Base-by-base conservation (phyloP, 2,329 filamentous ascomycete species). In the Alternaria metachromatica region DNA sequence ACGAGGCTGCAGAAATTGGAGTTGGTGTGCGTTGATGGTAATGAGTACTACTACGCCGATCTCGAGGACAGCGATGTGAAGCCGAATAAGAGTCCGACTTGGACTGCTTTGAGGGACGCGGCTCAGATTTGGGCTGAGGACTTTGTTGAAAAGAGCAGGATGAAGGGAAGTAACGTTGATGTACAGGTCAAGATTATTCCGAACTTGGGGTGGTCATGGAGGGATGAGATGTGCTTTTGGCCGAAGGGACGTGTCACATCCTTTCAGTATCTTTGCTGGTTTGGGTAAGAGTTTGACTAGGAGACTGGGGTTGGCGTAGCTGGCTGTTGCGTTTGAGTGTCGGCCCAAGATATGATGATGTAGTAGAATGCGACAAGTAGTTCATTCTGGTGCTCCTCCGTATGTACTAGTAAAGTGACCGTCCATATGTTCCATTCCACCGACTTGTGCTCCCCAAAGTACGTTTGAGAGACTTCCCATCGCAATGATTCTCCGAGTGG, bases 401-500 rank as follows among this genome's bases (percentile, higher is more conserved):
- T 41, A 41, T 41, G 10, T 11, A 41, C 37, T 18, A 41, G 37
- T 41, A 41, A 18, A 41, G 18, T 41, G 15, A 18, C 15, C 37
- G 37, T 41, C 37, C 37, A 2, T 18, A 11, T 18, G 5, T 11
- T 18, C 37, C 37, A 9, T 41, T 11, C 37, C 37, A 41, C 0
- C n/a, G 2, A 26, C 13, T n/a, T 26, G 13, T 26, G n/a, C 21
- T 48, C 23, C 11, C n/a, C 3, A 18, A 1, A 48, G 45, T 18
- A 18, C 15, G 5, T 48, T 48, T 25, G n/a, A 41, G n/a, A 41
- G 37, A 41, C 37, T 11, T 41, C 37, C 4, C 37, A 41, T 41
- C 0, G 37, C n/a, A 0, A 41, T 18, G 0, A 18, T 0, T n/a
- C 23, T 48, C 23, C 10, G 0, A 0, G 2, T 26, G 21, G n/a